phyloP scores from a whole-genome alignment of 805 yeast genomes.

The Kazachstania taianensis region DNA sequence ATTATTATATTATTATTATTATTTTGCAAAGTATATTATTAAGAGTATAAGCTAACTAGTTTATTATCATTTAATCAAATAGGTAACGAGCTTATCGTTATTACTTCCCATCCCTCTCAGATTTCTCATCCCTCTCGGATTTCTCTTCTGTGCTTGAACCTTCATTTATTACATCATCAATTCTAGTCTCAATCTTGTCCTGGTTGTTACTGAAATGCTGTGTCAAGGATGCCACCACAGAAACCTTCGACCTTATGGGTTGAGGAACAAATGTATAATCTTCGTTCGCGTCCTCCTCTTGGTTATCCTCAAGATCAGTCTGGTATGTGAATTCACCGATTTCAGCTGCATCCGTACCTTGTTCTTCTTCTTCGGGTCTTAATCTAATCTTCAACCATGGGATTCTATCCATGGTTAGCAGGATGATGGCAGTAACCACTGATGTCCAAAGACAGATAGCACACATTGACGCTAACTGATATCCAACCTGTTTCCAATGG shows the following conservation, averaged over 20 bases:
- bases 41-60: no score
- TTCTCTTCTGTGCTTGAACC: conserved; percentile 1
- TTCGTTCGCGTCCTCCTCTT: conserved; percentile 32
- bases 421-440: conserved; percentile 56
- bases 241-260: conserved; percentile 56
- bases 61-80: no score
- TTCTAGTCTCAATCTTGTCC: conserved; percentile 23
- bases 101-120: neutral
- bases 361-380: conserved; percentile 74
- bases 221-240: conserved; percentile 10
- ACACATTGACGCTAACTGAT: conserved; percentile 71
- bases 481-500: conserved; percentile 73
- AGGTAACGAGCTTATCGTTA: no score
- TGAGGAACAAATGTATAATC: conserved; percentile 62
- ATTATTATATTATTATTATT: no score
- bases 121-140: conserved; percentile 2
- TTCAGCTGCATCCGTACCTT: conserved; percentile 83
- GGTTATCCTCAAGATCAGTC: conserved; percentile 30
- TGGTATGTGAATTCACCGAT: conserved; percentile 79
- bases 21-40: no score
- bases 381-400: conserved; percentile 79
- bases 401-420: conserved; percentile 56
- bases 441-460: conserved; percentile 72
- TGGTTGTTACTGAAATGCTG: conserved; percentile 19
- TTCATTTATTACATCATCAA: conserved; percentile 3